A percentile compares a stretch with the other conserved stretches of the same genome.
These are phyloP conservation scores for Kondoa malvinella DNA, from an alignment of 768 basidiomycete species.

Conservation along the genomic window DNA sequence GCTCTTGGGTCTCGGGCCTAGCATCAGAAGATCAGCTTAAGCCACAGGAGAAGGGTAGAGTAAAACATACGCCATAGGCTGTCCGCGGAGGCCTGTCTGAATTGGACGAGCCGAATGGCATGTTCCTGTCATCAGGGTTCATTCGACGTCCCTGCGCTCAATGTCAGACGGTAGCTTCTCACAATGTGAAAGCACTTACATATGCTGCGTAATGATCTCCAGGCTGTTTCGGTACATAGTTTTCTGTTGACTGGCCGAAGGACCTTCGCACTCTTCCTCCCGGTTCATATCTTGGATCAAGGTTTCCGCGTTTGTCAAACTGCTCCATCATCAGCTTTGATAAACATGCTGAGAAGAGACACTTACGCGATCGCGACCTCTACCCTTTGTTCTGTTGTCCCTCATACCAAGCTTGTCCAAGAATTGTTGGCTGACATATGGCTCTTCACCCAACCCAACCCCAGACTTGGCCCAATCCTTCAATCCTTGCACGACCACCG, in stretches of 20 bases:
- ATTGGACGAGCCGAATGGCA: neutral
- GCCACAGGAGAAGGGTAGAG: neutral
- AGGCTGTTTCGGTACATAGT: neutral
- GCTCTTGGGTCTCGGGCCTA: neutral
- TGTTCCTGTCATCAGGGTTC: neutral
- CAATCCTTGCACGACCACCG: slow-evolving; percentile 42
- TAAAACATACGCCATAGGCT: neutral
- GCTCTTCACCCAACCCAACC: slow-evolving; percentile 40
- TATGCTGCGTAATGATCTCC: neutral
- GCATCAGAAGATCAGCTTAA: neutral
- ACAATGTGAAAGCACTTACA: neutral
- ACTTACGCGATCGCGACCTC: neutral
- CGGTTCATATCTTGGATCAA: neutral
- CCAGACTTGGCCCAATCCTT: slow-evolving; percentile 48
- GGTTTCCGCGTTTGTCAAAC: neutral
- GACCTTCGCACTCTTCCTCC: neutral
- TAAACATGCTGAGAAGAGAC: neutral
- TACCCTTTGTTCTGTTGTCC: neutral
- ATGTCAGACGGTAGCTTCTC: neutral
- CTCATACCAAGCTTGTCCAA: slow-evolving; percentile 35
- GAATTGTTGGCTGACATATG: slow-evolving; percentile 41
- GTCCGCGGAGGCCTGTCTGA: neutral
- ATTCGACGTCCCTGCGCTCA: neutral
- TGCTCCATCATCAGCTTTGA: no score
- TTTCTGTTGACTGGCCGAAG: neutral